These are phyloP conservation scores for Phialophora chinensis DNA, from an alignment of 2,329 filamentous ascomycete species.

Conservation along the genomic window DNA sequence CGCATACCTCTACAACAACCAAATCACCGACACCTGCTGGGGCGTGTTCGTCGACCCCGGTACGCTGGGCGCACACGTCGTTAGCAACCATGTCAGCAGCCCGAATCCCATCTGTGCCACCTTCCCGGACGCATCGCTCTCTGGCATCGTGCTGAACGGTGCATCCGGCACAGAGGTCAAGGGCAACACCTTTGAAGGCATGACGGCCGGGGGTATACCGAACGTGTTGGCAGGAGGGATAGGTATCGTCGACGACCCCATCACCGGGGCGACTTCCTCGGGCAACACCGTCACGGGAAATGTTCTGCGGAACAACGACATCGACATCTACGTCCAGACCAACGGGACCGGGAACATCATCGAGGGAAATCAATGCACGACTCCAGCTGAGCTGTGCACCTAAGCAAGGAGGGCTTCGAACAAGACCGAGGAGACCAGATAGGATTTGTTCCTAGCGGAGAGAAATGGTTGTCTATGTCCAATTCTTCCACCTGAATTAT, in stretches of 20 bases:
- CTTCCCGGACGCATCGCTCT: neutral
- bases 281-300: conserved; percentile 28
- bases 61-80: conserved; percentile 24
- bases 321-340: conserved; percentile 29
- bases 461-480: neutral
- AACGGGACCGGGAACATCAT: conserved; percentile 31
- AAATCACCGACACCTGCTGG: conserved; percentile 25
- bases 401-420: neutral
- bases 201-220: conserved; percentile 7
- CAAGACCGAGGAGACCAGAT: neutral
- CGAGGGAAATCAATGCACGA: conserved; percentile 30
- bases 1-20: conserved; percentile 24
- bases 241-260: conserved; percentile 23
- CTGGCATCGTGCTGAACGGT: conserved; percentile 18
- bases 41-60: conserved; percentile 31
- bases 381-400: conserved; percentile 24
- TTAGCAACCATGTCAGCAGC: conserved; percentile 24
- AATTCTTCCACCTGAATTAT: neutral
- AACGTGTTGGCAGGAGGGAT: conserved; percentile 15
- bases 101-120: conserved; percentile 22
- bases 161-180: conserved; percentile 20
- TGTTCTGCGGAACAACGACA: conserved; percentile 28
- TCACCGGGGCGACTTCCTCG: neutral
- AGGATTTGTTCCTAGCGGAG: too few species aligned
- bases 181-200: conserved; percentile 25